Evolutionary conservation across 2,329 filamentous ascomycete genomes (phyloP).

Genomic region (Helminthosporium solani): DNA sequence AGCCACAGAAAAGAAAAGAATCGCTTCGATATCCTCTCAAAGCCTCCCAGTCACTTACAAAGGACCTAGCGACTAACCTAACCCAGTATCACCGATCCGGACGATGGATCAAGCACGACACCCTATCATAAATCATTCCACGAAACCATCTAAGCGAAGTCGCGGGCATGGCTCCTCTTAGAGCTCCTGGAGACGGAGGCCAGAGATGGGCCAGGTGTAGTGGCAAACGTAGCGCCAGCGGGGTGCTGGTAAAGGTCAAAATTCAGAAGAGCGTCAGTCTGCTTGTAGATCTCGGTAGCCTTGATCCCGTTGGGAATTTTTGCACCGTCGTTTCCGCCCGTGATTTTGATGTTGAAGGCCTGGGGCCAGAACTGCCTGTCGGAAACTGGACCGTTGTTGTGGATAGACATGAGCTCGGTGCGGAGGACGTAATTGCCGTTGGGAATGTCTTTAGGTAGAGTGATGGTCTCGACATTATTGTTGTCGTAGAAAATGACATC

Average conservation of each 20-base stretch:
- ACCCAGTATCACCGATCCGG: background rate
- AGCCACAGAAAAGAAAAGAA: background rate
- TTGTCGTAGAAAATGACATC: slow-evolving; percentile 40
- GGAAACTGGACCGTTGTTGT: slow-evolving; percentile 35
- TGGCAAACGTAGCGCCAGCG: slow-evolving; percentile 22
- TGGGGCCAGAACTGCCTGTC: slow-evolving; percentile 40
- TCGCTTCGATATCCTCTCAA: background rate
- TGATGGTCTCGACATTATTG: slow-evolving; percentile 33
- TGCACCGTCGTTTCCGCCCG: slow-evolving; percentile 28
- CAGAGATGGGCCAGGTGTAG: slow-evolving; percentile 25
- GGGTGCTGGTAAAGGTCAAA: slow-evolving; percentile 35
- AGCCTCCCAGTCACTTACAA: background rate
- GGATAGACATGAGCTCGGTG: slow-evolving; percentile 37
- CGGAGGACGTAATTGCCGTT: slow-evolving; percentile 39
- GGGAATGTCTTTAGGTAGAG: slow-evolving; percentile 34
- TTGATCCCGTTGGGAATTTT: slow-evolving; percentile 28
- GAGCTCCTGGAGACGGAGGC: slow-evolving; percentile 3
- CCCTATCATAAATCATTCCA: background rate
- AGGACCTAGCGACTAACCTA: background rate
- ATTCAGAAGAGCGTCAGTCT: slow-evolving; percentile 27
- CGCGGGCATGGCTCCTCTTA: slow-evolving; percentile 6
- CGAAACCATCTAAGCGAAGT: slow-evolving; percentile 2
- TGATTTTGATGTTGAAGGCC: slow-evolving; percentile 39
- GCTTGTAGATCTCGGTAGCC: slow-evolving; percentile 33
- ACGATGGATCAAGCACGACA: background rate